Conservation (phyloP, 2,329 filamentous ascomycete species). For the Aureobasidium pullulans region DNA sequence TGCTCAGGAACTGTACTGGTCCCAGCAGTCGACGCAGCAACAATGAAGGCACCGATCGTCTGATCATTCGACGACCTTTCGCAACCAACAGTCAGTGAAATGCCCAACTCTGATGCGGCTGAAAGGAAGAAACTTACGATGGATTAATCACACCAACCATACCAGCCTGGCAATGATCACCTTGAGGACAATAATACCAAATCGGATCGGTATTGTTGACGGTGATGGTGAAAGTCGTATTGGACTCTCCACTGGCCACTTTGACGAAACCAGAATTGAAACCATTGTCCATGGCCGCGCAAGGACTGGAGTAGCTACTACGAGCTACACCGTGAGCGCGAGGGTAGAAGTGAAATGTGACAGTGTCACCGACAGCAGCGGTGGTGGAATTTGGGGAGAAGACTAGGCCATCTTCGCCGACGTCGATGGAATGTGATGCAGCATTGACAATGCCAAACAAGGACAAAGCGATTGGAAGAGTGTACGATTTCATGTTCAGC, state of each 20-base stretch:
- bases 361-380: conserved; percentile 7
- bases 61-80: background rate
- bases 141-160: conserved; percentile 16
- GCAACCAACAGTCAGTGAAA: background rate
- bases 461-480: background rate
- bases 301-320: conserved; percentile 10
- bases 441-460: background rate
- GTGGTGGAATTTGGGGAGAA: conserved; percentile 11
- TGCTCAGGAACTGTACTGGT: background rate
- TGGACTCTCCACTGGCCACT: background rate
- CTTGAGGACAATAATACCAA: conserved; percentile 14
- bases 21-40: background rate
- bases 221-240: conserved; percentile 8
- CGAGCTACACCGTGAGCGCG: conserved; percentile 14
- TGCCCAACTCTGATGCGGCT: background rate
- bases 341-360: conserved; percentile 13
- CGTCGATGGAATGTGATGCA: background rate
- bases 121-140: conserved; percentile 2
- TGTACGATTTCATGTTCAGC: background rate
- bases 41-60: background rate
- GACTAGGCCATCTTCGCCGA: conserved; percentile 10
- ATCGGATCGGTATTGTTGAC: conserved; percentile 11
- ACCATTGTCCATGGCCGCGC: conserved; percentile 1
- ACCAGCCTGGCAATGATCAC: conserved; percentile 13
- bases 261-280: conserved; percentile 14